Conservation (phyloP, 1,284 basidiomycete genomes). For the Ceratorhiza oryzae-sativae region DNA sequence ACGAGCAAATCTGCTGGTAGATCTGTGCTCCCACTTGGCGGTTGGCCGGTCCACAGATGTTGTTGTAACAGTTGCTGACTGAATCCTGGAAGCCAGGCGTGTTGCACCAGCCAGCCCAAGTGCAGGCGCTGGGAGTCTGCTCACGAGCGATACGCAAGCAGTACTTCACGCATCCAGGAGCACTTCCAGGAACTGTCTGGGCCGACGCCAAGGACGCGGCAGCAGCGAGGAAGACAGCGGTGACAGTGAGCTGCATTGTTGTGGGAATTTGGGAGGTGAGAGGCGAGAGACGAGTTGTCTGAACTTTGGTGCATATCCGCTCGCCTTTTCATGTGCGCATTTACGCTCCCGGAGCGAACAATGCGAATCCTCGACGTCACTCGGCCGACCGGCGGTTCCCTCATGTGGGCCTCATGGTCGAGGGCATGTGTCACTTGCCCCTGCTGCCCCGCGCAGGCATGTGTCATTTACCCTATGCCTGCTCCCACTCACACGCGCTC, state of each 20-base stretch:
- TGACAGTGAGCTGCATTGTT: conserved; percentile 23
- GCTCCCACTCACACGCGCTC: not conserved
- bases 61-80: conserved; percentile 23
- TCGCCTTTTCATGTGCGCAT: conserved; percentile 28
- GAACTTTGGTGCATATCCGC: not conserved
- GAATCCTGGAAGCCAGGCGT: conserved; percentile 16
- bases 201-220: conserved; percentile 12
- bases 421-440: not conserved
- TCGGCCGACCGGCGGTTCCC: not conserved
- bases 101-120: conserved; percentile 34
- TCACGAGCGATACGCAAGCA: conserved; percentile 35
- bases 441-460: not conserved
- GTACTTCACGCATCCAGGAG: conserved; percentile 36
- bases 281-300: conserved; percentile 18
- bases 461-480: conserved; percentile 15
- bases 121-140: conserved; percentile 20
- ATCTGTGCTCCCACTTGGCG: conserved; percentile 17
- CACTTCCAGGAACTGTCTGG: conserved; percentile 12
- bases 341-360: conserved; percentile 25
- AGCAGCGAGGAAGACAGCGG: conserved; percentile 18
- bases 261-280: too few species aligned
- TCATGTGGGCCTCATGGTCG: conserved; percentile 24
- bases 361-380: conserved; percentile 14
- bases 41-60: conserved; percentile 17
- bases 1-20: conserved; percentile 35